Percentiles rank a stretch among this genome's conserved stretches.
Conservation (phyloP, 2,329 filamentous ascomycete genomes). For the Diaporthe capsici region DNA sequence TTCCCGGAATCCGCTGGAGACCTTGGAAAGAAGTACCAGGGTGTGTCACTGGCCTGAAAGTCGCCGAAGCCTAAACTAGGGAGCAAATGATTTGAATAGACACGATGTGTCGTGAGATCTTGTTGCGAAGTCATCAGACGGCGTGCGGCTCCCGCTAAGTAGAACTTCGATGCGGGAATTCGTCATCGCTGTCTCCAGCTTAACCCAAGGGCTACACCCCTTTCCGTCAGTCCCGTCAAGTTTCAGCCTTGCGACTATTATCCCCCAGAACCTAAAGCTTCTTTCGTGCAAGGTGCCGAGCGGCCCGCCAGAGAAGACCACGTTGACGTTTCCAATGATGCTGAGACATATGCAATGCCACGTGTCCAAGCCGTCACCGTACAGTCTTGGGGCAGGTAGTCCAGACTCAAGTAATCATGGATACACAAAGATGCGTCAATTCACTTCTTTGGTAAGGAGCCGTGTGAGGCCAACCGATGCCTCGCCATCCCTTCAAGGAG, state of each 20-base stretch:
- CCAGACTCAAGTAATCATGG: not conserved
- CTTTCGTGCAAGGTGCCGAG: not conserved
- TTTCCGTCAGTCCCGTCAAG: not conserved
- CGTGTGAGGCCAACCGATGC: not conserved
- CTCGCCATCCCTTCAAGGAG: not conserved
- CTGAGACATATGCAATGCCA: not conserved
- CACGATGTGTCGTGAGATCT: not conserved
- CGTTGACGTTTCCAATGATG: not conserved
- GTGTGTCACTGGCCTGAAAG: not conserved
- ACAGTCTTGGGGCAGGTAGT: not conserved
- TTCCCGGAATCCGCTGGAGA: no score
- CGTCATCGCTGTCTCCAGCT: not conserved
- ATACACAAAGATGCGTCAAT: not conserved
- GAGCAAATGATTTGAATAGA: not conserved
- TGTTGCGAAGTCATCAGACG: not conserved
- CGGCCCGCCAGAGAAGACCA: not conserved
- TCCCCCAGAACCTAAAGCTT: not conserved
- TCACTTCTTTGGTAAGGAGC: not conserved
- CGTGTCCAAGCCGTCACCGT: no score
- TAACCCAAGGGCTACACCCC: not conserved
- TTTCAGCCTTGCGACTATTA: not conserved
- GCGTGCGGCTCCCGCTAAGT: not conserved
- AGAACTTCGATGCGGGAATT: not conserved
- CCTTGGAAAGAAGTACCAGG: no score
- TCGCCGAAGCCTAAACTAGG: not conserved